A percentile compares a stretch with the other conserved stretches of the same genome.
Evolutionary conservation across 768 basidiomycete species (phyloP).

Genomic region (Termitomyces sp.): DNA sequence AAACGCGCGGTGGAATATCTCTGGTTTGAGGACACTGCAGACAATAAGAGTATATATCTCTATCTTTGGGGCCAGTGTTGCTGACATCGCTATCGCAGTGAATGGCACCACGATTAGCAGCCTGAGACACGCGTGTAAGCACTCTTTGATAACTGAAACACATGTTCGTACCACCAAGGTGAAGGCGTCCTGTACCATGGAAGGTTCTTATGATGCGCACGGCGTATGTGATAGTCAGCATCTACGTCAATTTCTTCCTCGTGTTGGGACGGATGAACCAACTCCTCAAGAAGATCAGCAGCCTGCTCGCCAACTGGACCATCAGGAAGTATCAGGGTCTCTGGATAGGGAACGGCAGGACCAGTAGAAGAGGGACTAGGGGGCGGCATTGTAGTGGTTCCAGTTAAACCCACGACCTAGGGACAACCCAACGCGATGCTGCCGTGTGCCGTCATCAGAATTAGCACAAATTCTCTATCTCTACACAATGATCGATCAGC

Average conservation of each 20-base stretch:
- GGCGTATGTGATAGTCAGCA: constrained; percentile 20
- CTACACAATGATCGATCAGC: too few relatives aligned
- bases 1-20: constrained; percentile 33
- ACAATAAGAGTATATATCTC: constrained; percentile 73
- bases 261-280: constrained; percentile 37
- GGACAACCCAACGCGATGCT: neutral
- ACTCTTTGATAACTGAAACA: neutral
- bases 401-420: constrained; percentile 2
- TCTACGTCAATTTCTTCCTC: constrained; percentile 27
- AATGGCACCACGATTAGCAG: constrained; percentile 52
- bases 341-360: constrained; percentile 27
- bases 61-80: constrained; percentile 65
- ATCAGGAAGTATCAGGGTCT: constrained; percentile 40
- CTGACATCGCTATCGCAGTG: constrained; percentile 48
- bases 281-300: constrained; percentile 42
- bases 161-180: constrained; percentile 56
- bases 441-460: neutral
- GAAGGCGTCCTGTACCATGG: constrained; percentile 82
- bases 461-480: too few relatives aligned
- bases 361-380: constrained; percentile 13
- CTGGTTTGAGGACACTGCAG: constrained; percentile 66
- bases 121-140: constrained; percentile 37
- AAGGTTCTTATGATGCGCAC: constrained; percentile 18
- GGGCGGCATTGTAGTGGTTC: constrained; percentile 4
- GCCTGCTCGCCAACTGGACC: constrained; percentile 43